A percentile compares a stretch with the other conserved stretches of the same genome.
phyloP scores from a whole-genome alignment of 495 filamentous ascomycete genomes.

The Talaromyces adpressus region DNA sequence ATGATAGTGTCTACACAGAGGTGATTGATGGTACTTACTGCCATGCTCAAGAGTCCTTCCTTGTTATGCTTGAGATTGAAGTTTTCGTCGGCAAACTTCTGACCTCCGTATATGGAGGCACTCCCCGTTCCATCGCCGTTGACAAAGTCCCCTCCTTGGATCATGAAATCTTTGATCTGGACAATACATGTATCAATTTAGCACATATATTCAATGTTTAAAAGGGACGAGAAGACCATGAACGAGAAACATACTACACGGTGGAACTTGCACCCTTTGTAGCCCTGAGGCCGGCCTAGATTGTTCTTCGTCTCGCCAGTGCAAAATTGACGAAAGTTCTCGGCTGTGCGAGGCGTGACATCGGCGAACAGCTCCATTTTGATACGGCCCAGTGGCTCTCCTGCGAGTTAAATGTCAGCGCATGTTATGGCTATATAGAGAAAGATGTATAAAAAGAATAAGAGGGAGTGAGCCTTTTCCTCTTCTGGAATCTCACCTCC shows the following conservation, averaged over 20 bases:
- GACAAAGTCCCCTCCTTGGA: constrained; percentile 94
- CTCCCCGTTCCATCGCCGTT: constrained; percentile 89
- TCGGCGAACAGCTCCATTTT: constrained; percentile 91
- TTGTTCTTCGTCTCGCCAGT: constrained; percentile 84
- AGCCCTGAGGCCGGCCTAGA: constrained; percentile 78
- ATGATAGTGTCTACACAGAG: constrained; percentile 3
- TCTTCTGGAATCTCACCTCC: constrained; percentile 55
- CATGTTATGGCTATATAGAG: not conserved
- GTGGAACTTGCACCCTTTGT: constrained; percentile 92
- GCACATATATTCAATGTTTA: not conserved
- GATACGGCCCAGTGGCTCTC: constrained; percentile 83
- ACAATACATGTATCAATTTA: not conserved
- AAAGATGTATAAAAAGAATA: not conserved
- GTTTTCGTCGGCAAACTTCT: constrained; percentile 86
- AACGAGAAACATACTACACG: constrained; percentile 62
- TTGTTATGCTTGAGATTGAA: constrained; percentile 72
- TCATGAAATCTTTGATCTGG: constrained; percentile 95
- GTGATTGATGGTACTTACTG: constrained; percentile 47
- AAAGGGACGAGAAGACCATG: not conserved
- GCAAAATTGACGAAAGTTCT: constrained; percentile 97
- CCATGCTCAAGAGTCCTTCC: constrained; percentile 85
- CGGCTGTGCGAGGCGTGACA: constrained; percentile 78
- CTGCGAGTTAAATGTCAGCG: constrained; percentile 32
- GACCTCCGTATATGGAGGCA: constrained; percentile 77
- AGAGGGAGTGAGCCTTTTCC: not conserved